phyloP scores from a whole-genome alignment of 2,329 filamentous ascomycete genomes.

The Aureobasidium sp. region DNA sequence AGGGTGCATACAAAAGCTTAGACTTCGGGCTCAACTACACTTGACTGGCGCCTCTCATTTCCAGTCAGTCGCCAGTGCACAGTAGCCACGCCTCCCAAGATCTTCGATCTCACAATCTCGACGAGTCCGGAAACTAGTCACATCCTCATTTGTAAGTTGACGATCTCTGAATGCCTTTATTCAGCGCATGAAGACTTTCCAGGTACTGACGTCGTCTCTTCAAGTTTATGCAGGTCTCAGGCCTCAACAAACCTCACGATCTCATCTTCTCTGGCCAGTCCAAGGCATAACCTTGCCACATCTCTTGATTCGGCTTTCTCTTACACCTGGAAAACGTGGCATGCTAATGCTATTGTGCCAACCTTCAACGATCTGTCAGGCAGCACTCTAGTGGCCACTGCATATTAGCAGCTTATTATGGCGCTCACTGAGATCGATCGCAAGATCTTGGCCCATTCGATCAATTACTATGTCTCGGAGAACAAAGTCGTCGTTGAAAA shows the following conservation, averaged over 20 bases:
- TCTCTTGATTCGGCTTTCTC: neutral
- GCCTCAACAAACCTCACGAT: neutral
- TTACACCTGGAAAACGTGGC: neutral
- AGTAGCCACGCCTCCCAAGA: neutral
- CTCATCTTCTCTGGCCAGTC: neutral
- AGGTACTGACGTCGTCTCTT: no score
- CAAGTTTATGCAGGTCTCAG: neutral
- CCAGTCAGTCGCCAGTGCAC: neutral
- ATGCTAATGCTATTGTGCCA: neutral
- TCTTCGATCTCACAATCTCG: no score
- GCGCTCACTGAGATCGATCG: constrained; percentile 95
- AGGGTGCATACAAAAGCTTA: neutral
- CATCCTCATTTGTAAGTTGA: no score
- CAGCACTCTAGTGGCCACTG: constrained; percentile 7
- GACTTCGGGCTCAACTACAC: neutral
- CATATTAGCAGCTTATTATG: constrained; percentile 47
- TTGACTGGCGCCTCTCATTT: neutral
- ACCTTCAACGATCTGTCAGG: neutral
- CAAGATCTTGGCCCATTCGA: constrained; percentile 88
- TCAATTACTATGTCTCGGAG: constrained; percentile 62
- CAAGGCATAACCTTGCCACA: neutral
- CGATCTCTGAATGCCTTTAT: no score
- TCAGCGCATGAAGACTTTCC: no score
- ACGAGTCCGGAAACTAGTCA: no score
- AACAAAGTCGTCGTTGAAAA: constrained; percentile 71